These are phyloP conservation scores for Guadua angustifolia DNA, from an alignment of 176 grass and related monocot genomes.

Conservation along the genomic window DNA sequence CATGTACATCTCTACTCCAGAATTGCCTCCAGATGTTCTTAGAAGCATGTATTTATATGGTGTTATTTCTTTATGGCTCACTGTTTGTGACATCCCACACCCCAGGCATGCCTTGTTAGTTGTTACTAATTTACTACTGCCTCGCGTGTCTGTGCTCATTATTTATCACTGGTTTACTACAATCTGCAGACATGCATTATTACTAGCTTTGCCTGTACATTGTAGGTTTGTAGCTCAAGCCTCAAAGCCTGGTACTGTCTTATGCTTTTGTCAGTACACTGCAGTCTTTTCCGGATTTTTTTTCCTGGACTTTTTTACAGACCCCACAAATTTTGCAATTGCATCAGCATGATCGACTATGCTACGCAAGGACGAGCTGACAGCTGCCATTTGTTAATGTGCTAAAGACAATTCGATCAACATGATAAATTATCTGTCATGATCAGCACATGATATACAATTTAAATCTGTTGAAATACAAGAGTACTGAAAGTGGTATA, in stretches of 20 bases:
- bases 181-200: not conserved
- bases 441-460: not conserved
- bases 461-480: no score
- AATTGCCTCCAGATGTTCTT: not conserved
- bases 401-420: not conserved
- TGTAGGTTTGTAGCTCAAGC: no score
- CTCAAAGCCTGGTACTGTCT: not conserved
- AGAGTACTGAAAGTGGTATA: no score
- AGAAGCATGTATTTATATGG: constrained; percentile 9
- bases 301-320: not conserved
- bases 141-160: not conserved
- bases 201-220: not conserved
- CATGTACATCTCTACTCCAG: not conserved
- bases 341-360: not conserved
- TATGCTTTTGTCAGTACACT: not conserved
- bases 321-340: not conserved
- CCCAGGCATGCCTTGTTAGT: not conserved
- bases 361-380: not conserved
- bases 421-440: not conserved
- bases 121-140: not conserved
- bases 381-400: not conserved
- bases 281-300: not conserved
- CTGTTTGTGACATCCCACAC: not conserved
- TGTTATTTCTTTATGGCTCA: not conserved
- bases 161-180: not conserved